A percentile compares a stretch with the other conserved stretches of the same genome.
phyloP scores from a whole-genome alignment of 768 basidiomycete genomes.

The Tylopilus rubrobrunneus region DNA sequence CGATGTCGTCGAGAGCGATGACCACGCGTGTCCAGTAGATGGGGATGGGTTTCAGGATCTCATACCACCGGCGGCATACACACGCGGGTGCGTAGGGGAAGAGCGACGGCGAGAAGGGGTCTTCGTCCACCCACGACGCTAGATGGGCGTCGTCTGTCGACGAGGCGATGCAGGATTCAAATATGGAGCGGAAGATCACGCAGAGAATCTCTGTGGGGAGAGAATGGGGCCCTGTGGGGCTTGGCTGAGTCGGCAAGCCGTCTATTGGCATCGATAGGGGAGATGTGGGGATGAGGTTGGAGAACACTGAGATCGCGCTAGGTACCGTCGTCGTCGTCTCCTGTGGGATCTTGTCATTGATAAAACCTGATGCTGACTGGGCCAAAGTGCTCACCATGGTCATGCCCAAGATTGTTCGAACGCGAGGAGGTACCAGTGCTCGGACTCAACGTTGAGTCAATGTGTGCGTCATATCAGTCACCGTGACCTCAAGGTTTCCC shows the following conservation, averaged over 20 bases:
- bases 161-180: slow-evolving; percentile 1
- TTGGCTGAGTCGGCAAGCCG: no score
- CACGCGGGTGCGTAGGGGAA: slow-evolving; percentile 10
- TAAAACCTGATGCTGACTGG: no score
- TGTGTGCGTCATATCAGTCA: no score
- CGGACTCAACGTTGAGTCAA: no score
- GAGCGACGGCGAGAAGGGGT: slow-evolving; percentile 27
- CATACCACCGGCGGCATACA: slow-evolving; percentile 5
- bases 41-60: slow-evolving; percentile 1
- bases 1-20: slow-evolving; percentile 1
- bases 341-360: no score
- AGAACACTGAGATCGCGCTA: slow-evolving; percentile 9
- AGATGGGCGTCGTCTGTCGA: not conserved
- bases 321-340: no score
- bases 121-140: slow-evolving; percentile 1
- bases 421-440: no score
- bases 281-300: slow-evolving; percentile 1
- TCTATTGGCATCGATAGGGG: not conserved
- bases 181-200: slow-evolving; percentile 9
- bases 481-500: no score
- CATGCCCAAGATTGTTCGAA: no score
- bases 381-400: no score
- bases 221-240: not conserved
- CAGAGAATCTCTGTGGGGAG: slow-evolving; percentile 9
- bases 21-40: slow-evolving; percentile 10